Percentiles rank a stretch among this genome's conserved stretches.
Conservation (phyloP, 2,329 filamentous ascomycete genomes). For the Colletotrichum liriopes region DNA sequence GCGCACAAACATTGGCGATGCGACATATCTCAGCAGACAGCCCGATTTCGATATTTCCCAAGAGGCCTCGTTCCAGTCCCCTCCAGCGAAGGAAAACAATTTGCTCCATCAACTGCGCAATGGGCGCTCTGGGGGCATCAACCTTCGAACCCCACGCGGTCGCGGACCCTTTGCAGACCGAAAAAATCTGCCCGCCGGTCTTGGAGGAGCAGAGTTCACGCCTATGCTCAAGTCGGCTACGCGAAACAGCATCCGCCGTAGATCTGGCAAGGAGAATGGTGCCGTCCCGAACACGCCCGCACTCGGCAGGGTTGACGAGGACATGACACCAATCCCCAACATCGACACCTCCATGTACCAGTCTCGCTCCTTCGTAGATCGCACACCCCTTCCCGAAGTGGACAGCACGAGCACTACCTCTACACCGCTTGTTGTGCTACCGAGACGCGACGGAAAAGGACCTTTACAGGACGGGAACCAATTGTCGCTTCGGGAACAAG, state of each 20-base stretch:
- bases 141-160: slow-evolving; percentile 81
- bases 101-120: slow-evolving; percentile 83
- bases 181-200: slow-evolving; percentile 77
- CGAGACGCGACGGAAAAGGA: slow-evolving; percentile 75
- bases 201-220: slow-evolving; percentile 87
- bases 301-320: slow-evolving; percentile 76
- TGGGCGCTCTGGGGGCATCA: slow-evolving; percentile 70
- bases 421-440: slow-evolving; percentile 83
- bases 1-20: slow-evolving; percentile 86
- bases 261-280: slow-evolving; percentile 73
- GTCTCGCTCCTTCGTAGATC: slow-evolving; percentile 75
- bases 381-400: slow-evolving; percentile 79
- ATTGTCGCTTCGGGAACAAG: slow-evolving; percentile 92
- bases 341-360: slow-evolving; percentile 82
- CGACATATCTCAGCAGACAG: slow-evolving; percentile 81
- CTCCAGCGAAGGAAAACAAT: slow-evolving; percentile 81
- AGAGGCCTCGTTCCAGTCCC: slow-evolving; percentile 87
- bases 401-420: slow-evolving; percentile 86
- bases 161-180: slow-evolving; percentile 80
- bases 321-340: slow-evolving; percentile 81
- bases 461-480: slow-evolving; percentile 90
- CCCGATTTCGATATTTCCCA: slow-evolving; percentile 88
- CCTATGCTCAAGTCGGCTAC: slow-evolving; percentile 89
- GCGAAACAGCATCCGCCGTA: slow-evolving; percentile 77
- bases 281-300: slow-evolving; percentile 78